Base-by-base conservation (phyloP, 345 rosid species). In the Iberis pinnata region DNA sequence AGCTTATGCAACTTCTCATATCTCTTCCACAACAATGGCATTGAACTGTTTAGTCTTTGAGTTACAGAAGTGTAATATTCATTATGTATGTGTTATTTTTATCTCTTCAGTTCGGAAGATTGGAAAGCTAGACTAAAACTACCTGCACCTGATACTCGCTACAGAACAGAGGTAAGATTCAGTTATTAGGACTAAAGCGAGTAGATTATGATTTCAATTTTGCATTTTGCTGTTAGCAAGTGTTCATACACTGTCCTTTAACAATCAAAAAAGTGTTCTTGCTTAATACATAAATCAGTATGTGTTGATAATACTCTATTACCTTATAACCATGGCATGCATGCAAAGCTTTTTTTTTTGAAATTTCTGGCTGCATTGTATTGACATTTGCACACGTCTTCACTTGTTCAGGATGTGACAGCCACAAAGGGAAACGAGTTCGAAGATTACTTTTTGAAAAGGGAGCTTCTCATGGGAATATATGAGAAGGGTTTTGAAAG, bases 401-500 rank as follows among this genome's bases (percentile, higher is more conserved):
- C 24, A 27, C 48, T 18, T 47, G 37, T 52, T 33, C 76, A 88
- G 96, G 96, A 88, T 66, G 96, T 88, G 56, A 88, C 96, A 32
- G 96, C 96, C 12, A 88, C 96, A 1, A 88, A 88, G 53, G 94
- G 96, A 70, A 88, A 88, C 49, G 96, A 88, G 63, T 88, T 88
- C 38, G 96, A 88, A 74, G 96, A 88, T 66, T 88, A 88, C 57
- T 88, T 88, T 70, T 65, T 88, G 68, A 88, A 88, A 57, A 74
- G 96, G 0, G 96, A 88, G 61, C 83, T 88, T 55, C 86, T 88
- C 40, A 88, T 88, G 96, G 96, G 88, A 56, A 88, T 88, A 31
- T 88, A 82, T 27, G 96, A 88, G 80, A 88, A 88, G 74, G 96
- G 96, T 24, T 88, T 88, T 73, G 96, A 88, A 71, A 77, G 94